Conservation (phyloP, 1,139 yeast genomes). For the Candida labiduridarum region DNA sequence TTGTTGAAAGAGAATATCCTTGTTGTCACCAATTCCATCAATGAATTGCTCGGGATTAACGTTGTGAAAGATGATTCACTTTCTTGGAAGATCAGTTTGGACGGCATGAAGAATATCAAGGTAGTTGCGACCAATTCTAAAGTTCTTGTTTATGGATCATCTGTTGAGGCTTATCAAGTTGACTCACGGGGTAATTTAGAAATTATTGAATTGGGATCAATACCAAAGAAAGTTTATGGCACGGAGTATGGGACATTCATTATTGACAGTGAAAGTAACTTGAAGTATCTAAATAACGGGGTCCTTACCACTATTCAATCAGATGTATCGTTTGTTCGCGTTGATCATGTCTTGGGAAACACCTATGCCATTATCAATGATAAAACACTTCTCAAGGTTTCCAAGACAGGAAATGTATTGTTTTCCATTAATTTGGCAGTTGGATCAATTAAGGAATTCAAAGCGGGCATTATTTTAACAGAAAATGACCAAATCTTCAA, state of each 20-base stretch:
- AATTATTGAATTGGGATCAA: conserved; percentile 6
- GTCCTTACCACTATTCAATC: conserved; percentile 4
- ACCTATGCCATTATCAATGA: conserved; percentile 18
- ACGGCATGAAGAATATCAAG: conserved; percentile 3
- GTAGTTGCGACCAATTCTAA: conserved; percentile 6
- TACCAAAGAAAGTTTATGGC: conserved; percentile 7
- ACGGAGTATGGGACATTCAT: conserved; percentile 21
- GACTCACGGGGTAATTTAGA: conserved; percentile 12
- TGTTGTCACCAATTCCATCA: conserved; percentile 29
- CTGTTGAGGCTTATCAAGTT: conserved; percentile 9
- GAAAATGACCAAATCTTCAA: conserved; percentile 21
- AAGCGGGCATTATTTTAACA: conserved; percentile 23
- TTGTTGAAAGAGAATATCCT: conserved; percentile 11
- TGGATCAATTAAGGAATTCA: conserved; percentile 20
- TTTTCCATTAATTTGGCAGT: conserved; percentile 9
- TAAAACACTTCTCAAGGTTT: conserved; percentile 14
- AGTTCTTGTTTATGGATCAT: conserved; percentile 10
- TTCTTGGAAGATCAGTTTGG: conserved; percentile 19
- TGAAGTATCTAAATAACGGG: conserved; percentile 9
- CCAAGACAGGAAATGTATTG: conserved; percentile 11
- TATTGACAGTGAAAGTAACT: conserved; percentile 19
- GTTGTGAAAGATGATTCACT: conserved; percentile 13
- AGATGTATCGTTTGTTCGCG: conserved; percentile 7
- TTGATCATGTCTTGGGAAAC: conserved; percentile 15
- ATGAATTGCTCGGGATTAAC: conserved; percentile 29